Base-by-base conservation (phyloP, 2,329 filamentous ascomycete genomes). In the Ascochyta clinopodiicola region DNA sequence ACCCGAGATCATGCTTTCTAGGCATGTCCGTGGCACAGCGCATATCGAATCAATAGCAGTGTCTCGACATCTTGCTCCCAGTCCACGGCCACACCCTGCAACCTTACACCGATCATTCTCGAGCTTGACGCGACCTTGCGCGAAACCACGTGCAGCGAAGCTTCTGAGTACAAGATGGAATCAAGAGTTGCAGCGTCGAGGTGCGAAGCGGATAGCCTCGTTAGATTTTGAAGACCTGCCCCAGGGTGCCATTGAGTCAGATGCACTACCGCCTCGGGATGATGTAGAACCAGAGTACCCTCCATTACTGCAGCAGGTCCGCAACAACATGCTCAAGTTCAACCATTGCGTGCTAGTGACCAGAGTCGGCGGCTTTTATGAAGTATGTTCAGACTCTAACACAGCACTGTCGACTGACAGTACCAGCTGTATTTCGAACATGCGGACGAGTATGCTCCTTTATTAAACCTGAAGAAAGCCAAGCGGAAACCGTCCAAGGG, bases 341-440 rank as follows among this genome's bases (percentile, higher is more conserved):
- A 86, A 88, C 68, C 92, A 96, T 67, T 98, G 94, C 76, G 90
- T 99, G 35, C 76, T 99, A 7, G 79, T 99, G 56, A 99, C 95
- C 4, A 86, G 94, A 52, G 92, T 99, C 25, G 95, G 95, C 51
- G 89, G 93, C 57, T 99, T 99, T 77, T 99, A 98, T 77, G 95
- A 99, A 77, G 82, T 82, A 75, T 39, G 68, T 40, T 4, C 27
- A 21, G 24, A 21, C 27, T 17, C 34, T 32, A 25, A 38, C 19
- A 58, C 60, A 40, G 6, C 43, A 17, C 51, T 19, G 6, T n/a
- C 43, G n/a, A 48, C 59, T 69, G 43, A 68, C 44, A 13, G 22
- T 21, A 40, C 4, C 24, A 77, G 84, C 80, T 99, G 55, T 99
- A 99, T 78, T 96, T 98, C 75, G 90, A 96, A 67, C 93, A 99